Percentiles rank a stretch among this genome's conserved stretches.
phyloP scores from a whole-genome alignment of 2,329 filamentous ascomycete species.

The Trichothecium sympodiale region DNA sequence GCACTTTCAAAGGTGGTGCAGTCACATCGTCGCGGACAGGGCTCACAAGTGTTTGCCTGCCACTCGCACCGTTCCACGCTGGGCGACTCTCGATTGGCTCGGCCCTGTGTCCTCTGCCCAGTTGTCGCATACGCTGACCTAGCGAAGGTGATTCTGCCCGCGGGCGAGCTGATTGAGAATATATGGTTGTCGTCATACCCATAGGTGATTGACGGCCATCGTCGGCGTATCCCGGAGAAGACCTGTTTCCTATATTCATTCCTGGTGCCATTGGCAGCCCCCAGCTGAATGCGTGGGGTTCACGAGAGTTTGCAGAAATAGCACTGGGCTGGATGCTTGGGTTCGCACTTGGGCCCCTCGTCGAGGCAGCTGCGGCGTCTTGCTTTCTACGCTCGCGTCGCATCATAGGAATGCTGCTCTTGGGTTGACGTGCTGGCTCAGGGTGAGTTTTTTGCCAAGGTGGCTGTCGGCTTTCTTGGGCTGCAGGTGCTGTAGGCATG shows the following conservation, averaged over 20 bases:
- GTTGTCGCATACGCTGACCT: conserved; percentile 21
- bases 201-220: conserved; percentile 3
- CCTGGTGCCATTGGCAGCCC: too few relatives aligned
- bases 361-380: conserved; percentile 24
- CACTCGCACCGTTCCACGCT: conserved; percentile 64
- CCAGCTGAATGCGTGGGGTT: too few relatives aligned
- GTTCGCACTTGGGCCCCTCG: conserved; percentile 19
- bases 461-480: not conserved
- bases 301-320: too few relatives aligned
- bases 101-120: conserved; percentile 21
- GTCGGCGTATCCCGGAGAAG: not conserved
- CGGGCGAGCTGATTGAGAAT: conserved; percentile 9
- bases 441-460: conserved; percentile 1
- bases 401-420: conserved; percentile 39
- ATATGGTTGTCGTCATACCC: conserved; percentile 13
- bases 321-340: conserved; percentile 11
- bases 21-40: conserved; percentile 51
- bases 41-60: conserved; percentile 51
- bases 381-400: conserved; percentile 38
- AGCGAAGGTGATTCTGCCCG: conserved; percentile 15
- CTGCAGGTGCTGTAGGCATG: too few relatives aligned
- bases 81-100: conserved; percentile 34
- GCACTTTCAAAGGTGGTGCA: conserved; percentile 45
- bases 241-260: too few relatives aligned
- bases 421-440: conserved; percentile 12